Percentiles rank a stretch among this genome's conserved stretches.
These are phyloP conservation scores for Globisporangium uncinulatum DNA, from an alignment of 352 stramenopile genomes.

Conservation along the genomic window DNA sequence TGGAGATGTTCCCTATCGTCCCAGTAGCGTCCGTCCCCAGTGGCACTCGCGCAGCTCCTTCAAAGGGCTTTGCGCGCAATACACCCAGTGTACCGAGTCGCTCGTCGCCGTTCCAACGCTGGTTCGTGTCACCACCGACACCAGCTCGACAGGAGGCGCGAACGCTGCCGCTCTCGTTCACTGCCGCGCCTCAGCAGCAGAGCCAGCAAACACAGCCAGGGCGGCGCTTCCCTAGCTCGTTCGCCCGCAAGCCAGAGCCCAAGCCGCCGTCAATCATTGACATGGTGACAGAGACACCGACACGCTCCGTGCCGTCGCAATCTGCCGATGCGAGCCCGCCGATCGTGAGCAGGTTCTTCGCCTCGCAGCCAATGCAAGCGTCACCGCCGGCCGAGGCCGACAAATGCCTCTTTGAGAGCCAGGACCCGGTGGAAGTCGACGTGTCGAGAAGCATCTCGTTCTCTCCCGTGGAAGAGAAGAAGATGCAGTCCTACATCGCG, in stretches of 20 bases:
- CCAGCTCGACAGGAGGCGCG: background rate
- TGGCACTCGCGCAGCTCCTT: background rate
- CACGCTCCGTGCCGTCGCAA: background rate
- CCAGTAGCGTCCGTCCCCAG: background rate
- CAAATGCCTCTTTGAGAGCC: conserved; percentile 49
- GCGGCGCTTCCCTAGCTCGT: conserved; percentile 5
- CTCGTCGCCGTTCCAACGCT: background rate
- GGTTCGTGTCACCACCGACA: background rate
- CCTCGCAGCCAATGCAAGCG: conserved; percentile 18
- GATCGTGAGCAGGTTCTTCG: conserved; percentile 18
- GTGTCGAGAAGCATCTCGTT: conserved; percentile 48
- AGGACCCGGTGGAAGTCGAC: conserved; percentile 41
- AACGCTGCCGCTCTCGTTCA: background rate
- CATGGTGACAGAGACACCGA: background rate
- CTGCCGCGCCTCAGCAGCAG: background rate
- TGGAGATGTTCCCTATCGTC: conserved; percentile 27
- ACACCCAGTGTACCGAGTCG: background rate
- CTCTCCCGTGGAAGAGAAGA: conserved; percentile 39
- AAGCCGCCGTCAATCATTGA: conserved; percentile 1
- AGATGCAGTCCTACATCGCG: conserved; percentile 9
- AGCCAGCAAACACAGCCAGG: background rate
- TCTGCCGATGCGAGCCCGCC: conserved; percentile 1
- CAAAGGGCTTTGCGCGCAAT: background rate
- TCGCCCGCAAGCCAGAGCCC: background rate
- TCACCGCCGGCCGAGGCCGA: conserved; percentile 21